Evolutionary conservation across 441 rosid genomes (phyloP).

Genomic region (Mallotus japonicus): DNA sequence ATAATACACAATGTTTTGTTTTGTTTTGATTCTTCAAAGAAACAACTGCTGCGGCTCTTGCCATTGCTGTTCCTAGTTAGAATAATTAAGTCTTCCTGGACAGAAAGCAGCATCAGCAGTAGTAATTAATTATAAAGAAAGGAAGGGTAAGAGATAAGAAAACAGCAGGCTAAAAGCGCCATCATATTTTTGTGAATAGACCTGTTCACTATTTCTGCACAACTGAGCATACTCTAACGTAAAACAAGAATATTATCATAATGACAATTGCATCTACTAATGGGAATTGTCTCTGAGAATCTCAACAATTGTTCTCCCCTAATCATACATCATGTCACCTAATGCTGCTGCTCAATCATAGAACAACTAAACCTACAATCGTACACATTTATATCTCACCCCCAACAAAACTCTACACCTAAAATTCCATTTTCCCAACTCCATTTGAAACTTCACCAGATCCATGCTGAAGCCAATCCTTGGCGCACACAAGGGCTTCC

Average conservation of each 20-base stretch:
- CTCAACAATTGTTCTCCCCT: constrained; percentile 11
- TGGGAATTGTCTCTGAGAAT: constrained; percentile 21
- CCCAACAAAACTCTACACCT: constrained; percentile 23
- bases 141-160: too few relatives aligned
- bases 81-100: too few relatives aligned
- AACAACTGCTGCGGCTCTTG: too few relatives aligned
- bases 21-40: too few relatives aligned
- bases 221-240: too few relatives aligned
- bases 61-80: too few relatives aligned
- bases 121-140: too few relatives aligned
- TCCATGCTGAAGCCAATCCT: constrained; percentile 72
- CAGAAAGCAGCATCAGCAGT: too few relatives aligned
- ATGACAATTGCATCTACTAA: background rate
- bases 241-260: background rate
- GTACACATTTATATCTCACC: constrained; percentile 7
- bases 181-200: too few relatives aligned
- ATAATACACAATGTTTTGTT: too few relatives aligned
- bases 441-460: constrained; percentile 42
- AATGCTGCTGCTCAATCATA: constrained; percentile 9
- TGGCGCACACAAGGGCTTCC: constrained; percentile 83
- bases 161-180: too few relatives aligned
- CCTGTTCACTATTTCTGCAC: too few relatives aligned
- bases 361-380: constrained; percentile 26
- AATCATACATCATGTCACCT: constrained; percentile 28
- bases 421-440: constrained; percentile 55